Evolutionary conservation across 2,329 filamentous ascomycete species (phyloP).

Genomic region (Zymoseptoria ardabiliae): DNA sequence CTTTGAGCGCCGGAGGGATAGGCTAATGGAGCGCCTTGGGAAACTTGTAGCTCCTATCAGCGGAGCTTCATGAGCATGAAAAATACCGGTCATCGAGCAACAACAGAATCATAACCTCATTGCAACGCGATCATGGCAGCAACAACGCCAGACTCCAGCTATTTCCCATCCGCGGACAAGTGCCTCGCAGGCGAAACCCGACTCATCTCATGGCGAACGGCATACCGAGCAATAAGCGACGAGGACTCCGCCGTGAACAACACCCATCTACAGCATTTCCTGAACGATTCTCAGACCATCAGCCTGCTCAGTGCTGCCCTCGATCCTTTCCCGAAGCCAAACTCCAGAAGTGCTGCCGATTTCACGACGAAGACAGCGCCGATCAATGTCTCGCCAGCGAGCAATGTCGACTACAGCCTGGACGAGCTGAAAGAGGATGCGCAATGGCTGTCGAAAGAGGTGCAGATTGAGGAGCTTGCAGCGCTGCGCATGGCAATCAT

Average conservation of each 20-base stretch:
- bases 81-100: background rate
- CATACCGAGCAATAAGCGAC: constrained; percentile 47
- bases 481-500: constrained; percentile 73
- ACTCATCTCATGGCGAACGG: constrained; percentile 62
- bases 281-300: constrained; percentile 62
- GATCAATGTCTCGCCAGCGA: constrained; percentile 68
- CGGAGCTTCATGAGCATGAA: background rate
- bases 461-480: constrained; percentile 69
- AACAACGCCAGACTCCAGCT: constrained; percentile 32
- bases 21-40: background rate
- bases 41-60: background rate
- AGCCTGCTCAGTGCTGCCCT: constrained; percentile 62
- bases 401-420: constrained; percentile 62
- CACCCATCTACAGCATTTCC: constrained; percentile 55
- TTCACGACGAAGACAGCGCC: constrained; percentile 83
- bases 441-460: constrained; percentile 73
- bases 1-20: background rate
- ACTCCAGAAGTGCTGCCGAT: constrained; percentile 40
- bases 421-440: constrained; percentile 77
- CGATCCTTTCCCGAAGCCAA: constrained; percentile 58
- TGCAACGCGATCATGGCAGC: constrained; percentile 8
- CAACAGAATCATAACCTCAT: background rate
- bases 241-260: constrained; percentile 46
- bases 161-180: constrained; percentile 77
- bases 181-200: constrained; percentile 74